phyloP scores from a whole-genome alignment of 78 protist species.

The Abeoforma whisleri region DNA sequence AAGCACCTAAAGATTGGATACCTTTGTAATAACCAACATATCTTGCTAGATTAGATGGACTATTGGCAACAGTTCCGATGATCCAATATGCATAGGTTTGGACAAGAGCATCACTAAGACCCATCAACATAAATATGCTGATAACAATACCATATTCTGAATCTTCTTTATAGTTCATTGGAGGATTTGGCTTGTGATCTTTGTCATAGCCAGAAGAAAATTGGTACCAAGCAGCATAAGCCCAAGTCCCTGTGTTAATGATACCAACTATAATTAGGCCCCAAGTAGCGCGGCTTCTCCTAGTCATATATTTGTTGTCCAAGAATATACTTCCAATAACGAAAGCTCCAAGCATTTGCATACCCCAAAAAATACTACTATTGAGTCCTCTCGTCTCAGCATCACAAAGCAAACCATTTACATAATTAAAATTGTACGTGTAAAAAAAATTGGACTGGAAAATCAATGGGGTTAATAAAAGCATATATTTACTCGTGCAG shows the following conservation, averaged over 20 bases:
- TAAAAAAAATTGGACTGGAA: conserved; percentile 9
- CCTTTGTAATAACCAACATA: conserved; percentile 11
- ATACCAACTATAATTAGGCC: not conserved
- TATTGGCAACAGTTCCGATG: not conserved
- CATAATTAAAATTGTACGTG: conserved; percentile 2
- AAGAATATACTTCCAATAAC: not conserved
- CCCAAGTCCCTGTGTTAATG: not conserved
- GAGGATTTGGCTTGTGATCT: not conserved
- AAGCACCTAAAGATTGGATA: not conserved
- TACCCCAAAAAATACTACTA: not conserved
- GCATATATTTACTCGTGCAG: not conserved
- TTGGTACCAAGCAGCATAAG: conserved; percentile 6
- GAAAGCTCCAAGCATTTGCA: conserved; percentile 12
- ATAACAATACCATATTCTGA: not conserved
- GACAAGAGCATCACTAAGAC: conserved; percentile 1
- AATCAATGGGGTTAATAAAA: conserved; percentile 3
- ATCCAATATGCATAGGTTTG: conserved; percentile 10
- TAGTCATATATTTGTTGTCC: not conserved
- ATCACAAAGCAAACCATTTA: not conserved
- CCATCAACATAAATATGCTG: not conserved
- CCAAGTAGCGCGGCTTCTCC: not conserved
- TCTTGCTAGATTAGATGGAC: not conserved
- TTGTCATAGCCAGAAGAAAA: not conserved
- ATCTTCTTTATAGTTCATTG: not conserved
- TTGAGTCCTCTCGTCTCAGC: conserved; percentile 2